These are phyloP conservation scores for Tetracladium marchalianum DNA, from an alignment of 495 filamentous ascomycete species.

Conservation along the genomic window DNA sequence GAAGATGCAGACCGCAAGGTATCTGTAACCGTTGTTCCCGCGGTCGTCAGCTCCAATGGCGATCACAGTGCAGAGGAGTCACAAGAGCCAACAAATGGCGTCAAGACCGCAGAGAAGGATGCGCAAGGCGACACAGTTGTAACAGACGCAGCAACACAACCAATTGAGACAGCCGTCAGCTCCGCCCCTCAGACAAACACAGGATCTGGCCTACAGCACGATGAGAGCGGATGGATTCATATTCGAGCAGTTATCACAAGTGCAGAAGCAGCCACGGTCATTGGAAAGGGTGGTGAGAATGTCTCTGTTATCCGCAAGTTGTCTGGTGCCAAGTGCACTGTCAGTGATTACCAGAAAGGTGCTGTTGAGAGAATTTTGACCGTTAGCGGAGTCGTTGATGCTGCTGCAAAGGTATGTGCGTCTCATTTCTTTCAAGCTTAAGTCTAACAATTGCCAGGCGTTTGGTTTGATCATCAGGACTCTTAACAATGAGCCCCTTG, in stretches of 20 bases:
- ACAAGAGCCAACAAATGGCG: constrained; percentile 31
- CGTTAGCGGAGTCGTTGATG: constrained; percentile 90
- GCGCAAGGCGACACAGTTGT: constrained; percentile 38
- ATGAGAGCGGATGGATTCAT: constrained; percentile 95
- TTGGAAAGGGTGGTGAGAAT: constrained; percentile 97
- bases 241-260: constrained; percentile 93
- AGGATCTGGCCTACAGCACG: constrained; percentile 32
- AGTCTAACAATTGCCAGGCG: constrained; percentile 46
- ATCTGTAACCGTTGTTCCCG: constrained; percentile 27
- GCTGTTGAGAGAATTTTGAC: constrained; percentile 95
- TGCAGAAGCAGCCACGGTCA: constrained; percentile 92
- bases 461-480: constrained; percentile 98
- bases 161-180: constrained; percentile 16
- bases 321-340: constrained; percentile 94
- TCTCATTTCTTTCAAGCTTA: neutral
- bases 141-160: constrained; percentile 41
- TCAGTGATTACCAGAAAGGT: constrained; percentile 94
- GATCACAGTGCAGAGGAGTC: constrained; percentile 22
- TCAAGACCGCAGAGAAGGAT: constrained; percentile 47
- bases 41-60: constrained; percentile 26
- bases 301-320: constrained; percentile 86
- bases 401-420: constrained; percentile 77
- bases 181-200: constrained; percentile 2
- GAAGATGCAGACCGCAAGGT: constrained; percentile 24
- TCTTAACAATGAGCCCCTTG: constrained; percentile 89